Percentiles rank a stretch among this genome's conserved stretches.
phyloP scores from a whole-genome alignment of 2,329 filamentous ascomycete genomes.

The Tetracladium maxilliforme region DNA sequence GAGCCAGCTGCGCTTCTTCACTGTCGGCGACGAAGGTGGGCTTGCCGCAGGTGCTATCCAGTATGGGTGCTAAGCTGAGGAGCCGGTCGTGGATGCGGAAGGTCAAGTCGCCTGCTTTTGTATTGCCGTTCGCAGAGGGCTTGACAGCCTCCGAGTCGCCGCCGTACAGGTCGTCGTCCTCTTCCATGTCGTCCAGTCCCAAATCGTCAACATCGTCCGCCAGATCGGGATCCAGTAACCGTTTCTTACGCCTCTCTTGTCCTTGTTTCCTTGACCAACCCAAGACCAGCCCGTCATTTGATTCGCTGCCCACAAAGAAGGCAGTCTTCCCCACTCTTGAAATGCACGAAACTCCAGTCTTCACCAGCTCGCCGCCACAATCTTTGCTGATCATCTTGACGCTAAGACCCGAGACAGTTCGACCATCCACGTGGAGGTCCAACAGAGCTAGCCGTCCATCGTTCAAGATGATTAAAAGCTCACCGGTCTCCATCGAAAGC shows the following conservation, averaged over 20 bases:
- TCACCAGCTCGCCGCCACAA: slow-evolving; percentile 46
- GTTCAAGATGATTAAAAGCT: slow-evolving; percentile 69
- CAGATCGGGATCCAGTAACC: slow-evolving; percentile 27
- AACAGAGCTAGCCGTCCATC: slow-evolving; percentile 63
- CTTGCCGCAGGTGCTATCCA: slow-evolving; percentile 56
- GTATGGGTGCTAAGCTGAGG: slow-evolving; percentile 65
- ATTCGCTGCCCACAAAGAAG: slow-evolving; percentile 77
- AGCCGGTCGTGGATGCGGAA: slow-evolving; percentile 70
- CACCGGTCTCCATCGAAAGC: slow-evolving; percentile 61
- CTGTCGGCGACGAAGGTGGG: slow-evolving; percentile 25
- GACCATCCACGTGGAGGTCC: slow-evolving; percentile 75
- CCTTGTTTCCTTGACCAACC: slow-evolving; percentile 66
- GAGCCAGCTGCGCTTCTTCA: slow-evolving; percentile 25
- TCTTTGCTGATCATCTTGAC: slow-evolving; percentile 50
- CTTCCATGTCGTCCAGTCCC: slow-evolving; percentile 22
- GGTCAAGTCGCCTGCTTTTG: slow-evolving; percentile 46
- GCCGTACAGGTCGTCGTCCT: slow-evolving; percentile 48
- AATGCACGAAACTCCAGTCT: slow-evolving; percentile 51
- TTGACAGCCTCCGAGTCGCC: slow-evolving; percentile 30
- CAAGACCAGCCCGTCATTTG: slow-evolving; percentile 65
- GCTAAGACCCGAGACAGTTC: slow-evolving; percentile 78
- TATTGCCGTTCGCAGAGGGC: slow-evolving; percentile 18
- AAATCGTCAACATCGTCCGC: slow-evolving; percentile 38
- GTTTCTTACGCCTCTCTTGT: neutral
- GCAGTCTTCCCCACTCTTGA: slow-evolving; percentile 51